Conservation (phyloP, 1,139 yeast genomes). For the Scheffersomyces insectosa region DNA sequence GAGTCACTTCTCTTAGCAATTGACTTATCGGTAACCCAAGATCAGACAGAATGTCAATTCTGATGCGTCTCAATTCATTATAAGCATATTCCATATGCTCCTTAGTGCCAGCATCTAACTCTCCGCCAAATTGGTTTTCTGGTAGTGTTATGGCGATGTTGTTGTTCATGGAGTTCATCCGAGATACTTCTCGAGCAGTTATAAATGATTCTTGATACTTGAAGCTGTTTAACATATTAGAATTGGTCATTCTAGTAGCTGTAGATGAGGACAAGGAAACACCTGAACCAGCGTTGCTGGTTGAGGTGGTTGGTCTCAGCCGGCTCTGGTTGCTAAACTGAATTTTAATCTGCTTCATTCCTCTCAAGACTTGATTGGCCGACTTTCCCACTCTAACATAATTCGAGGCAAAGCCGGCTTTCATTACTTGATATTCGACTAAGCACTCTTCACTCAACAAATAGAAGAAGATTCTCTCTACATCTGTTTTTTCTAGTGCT, state of each 20-base stretch:
- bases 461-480: conserved; percentile 81
- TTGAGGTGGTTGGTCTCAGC: conserved; percentile 1
- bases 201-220: conserved; percentile 27
- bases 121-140: conserved; percentile 11
- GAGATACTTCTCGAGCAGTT: conserved; percentile 26
- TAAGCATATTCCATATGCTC: conserved; percentile 40
- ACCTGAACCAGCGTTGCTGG: background rate
- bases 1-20: conserved; percentile 48
- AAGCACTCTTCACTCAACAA: conserved; percentile 68
- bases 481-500: conserved; percentile 59
- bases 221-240: conserved; percentile 12
- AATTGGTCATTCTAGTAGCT: conserved; percentile 3
- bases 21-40: conserved; percentile 39
- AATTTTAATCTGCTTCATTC: conserved; percentile 43
- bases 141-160: conserved; percentile 20
- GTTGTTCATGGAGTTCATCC: conserved; percentile 7
- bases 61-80: conserved; percentile 43
- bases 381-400: conserved; percentile 64
- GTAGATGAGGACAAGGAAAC: background rate
- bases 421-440: conserved; percentile 71
- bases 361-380: conserved; percentile 48
- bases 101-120: conserved; percentile 12
- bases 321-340: conserved; percentile 22
- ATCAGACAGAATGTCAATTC: conserved; percentile 46
- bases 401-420: conserved; percentile 79